phyloP scores from a whole-genome alignment of 2,329 filamentous ascomycete species.

The Ascomycota sp. region DNA sequence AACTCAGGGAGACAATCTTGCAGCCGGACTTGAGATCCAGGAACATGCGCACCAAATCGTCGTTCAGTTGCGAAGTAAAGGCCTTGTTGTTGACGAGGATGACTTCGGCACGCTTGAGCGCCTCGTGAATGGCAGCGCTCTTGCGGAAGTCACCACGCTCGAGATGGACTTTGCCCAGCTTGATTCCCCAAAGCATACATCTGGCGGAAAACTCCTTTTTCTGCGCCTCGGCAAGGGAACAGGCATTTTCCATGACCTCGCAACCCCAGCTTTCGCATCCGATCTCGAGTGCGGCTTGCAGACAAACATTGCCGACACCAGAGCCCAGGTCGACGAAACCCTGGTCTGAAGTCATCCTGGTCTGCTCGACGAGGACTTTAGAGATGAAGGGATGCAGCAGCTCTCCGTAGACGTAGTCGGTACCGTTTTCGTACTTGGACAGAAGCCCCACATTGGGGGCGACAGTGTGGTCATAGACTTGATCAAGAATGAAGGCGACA shows the following conservation, averaged over 20 bases:
- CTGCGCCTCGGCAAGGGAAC: slow-evolving; percentile 62
- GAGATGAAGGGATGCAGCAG: slow-evolving; percentile 69
- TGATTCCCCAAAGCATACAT: slow-evolving; percentile 74
- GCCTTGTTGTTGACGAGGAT: slow-evolving; percentile 96
- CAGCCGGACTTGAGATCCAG: slow-evolving; percentile 81
- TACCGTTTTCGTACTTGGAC: slow-evolving; percentile 70
- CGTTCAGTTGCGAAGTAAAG: slow-evolving; percentile 75
- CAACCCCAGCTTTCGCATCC: slow-evolving; percentile 93
- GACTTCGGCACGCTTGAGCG: slow-evolving; percentile 75
- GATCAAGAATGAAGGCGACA: slow-evolving; percentile 62
- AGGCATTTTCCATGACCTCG: slow-evolving; percentile 86
- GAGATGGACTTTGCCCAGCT: slow-evolving; percentile 58
- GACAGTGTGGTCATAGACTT: slow-evolving; percentile 83
- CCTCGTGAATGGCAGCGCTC: slow-evolving; percentile 46
- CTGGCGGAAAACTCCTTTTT: slow-evolving; percentile 67
- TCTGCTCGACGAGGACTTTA: slow-evolving; percentile 57
- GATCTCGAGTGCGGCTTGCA: slow-evolving; percentile 82
- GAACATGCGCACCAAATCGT: slow-evolving; percentile 70
- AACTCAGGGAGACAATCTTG: slow-evolving; percentile 78
- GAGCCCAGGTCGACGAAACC: slow-evolving; percentile 91
- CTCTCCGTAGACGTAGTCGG: slow-evolving; percentile 89
- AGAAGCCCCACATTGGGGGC: slow-evolving; percentile 73
- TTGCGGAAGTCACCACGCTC: slow-evolving; percentile 70
- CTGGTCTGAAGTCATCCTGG: slow-evolving; percentile 58
- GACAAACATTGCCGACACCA: slow-evolving; percentile 84